Conservation (phyloP, 495 filamentous ascomycete species). For the Penicillium nucicola region DNA sequence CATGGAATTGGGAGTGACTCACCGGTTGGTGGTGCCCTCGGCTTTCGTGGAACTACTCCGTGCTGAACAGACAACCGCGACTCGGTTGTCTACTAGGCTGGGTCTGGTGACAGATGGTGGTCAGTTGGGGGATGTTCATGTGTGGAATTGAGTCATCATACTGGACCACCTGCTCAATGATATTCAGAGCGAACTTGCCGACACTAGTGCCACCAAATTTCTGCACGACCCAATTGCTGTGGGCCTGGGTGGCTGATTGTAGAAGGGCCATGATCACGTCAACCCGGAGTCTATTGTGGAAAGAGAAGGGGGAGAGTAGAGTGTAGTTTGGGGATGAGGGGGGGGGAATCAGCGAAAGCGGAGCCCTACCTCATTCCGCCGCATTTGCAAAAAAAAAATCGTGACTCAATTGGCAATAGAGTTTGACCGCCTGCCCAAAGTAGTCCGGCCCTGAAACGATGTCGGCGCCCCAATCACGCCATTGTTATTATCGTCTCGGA, state of each 20-base stretch:
- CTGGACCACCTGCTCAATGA: slow-evolving; percentile 72
- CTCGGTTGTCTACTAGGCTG: slow-evolving; percentile 60
- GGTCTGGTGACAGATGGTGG: slow-evolving; percentile 45
- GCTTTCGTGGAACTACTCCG: slow-evolving; percentile 85
- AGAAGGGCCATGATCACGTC: slow-evolving; percentile 19
- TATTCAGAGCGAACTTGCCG: slow-evolving; percentile 66
- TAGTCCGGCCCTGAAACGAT: slow-evolving; percentile 3
- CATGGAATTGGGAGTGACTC: slow-evolving; percentile 40
- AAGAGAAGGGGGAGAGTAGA: not conserved
- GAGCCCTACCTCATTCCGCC: slow-evolving; percentile 1
- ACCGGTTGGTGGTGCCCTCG: slow-evolving; percentile 93
- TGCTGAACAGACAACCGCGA: slow-evolving; percentile 91
- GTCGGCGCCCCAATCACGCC: slow-evolving; percentile 7
- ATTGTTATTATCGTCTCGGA: not conserved
- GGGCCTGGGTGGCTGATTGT: slow-evolving; percentile 12
- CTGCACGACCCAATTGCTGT: slow-evolving; percentile 69
- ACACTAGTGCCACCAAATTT: slow-evolving; percentile 81
- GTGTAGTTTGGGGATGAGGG: not conserved
- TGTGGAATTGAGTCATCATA: slow-evolving; percentile 31
- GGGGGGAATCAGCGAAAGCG: slow-evolving; percentile 5
- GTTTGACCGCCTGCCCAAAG: not conserved
- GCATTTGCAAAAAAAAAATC: not conserved
- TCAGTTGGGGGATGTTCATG: slow-evolving; percentile 6
- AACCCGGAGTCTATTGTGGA: not conserved
- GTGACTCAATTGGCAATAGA: slow-evolving; percentile 5